A percentile compares a stretch with the other conserved stretches of the same genome.
These are phyloP conservation scores for Anisogramma anomala DNA, from an alignment of 2,329 filamentous ascomycete genomes.

Conservation along the genomic window DNA sequence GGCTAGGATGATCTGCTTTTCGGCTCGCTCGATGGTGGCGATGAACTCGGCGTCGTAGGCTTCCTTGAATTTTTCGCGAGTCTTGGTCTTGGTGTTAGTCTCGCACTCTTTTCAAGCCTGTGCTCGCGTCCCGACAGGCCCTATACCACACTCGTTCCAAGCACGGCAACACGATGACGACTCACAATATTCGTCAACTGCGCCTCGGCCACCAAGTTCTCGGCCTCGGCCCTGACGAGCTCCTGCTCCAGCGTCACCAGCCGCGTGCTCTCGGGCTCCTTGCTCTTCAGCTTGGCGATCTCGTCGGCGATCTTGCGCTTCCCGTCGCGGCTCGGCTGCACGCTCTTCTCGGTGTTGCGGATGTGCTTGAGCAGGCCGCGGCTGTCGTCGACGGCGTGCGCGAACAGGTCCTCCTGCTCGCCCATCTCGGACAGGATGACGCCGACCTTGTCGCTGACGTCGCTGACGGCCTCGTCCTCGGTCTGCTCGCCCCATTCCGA, in stretches of 20 bases:
- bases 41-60: conserved; percentile 81
- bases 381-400: conserved; percentile 77
- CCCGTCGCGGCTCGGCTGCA: conserved; percentile 81
- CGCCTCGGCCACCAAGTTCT: conserved; percentile 90
- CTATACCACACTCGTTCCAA: too few relatives aligned
- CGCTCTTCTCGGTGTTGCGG: conserved; percentile 87
- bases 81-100: conserved; percentile 37
- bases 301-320: conserved; percentile 85
- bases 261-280: conserved; percentile 75
- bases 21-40: conserved; percentile 86
- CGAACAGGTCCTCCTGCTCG: conserved; percentile 83
- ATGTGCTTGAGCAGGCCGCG: conserved; percentile 78
- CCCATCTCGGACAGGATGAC: conserved; percentile 86
- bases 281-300: conserved; percentile 81
- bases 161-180: too few relatives aligned
- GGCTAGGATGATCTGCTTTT: conserved; percentile 92
- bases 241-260: conserved; percentile 87
- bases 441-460: conserved; percentile 90
- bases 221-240: conserved; percentile 87
- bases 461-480: conserved; percentile 72
- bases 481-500: conserved; percentile 96
- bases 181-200: conserved; percentile 87
- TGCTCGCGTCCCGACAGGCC: too few relatives aligned
- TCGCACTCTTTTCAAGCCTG: not conserved
- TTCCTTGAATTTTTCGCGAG: conserved; percentile 90